Evolutionary conservation across 371 early-diverging fungal genomes (phyloP), one percentile per base, ranked within the genome.

Genomic region (Mucor velutinosus): DNA sequence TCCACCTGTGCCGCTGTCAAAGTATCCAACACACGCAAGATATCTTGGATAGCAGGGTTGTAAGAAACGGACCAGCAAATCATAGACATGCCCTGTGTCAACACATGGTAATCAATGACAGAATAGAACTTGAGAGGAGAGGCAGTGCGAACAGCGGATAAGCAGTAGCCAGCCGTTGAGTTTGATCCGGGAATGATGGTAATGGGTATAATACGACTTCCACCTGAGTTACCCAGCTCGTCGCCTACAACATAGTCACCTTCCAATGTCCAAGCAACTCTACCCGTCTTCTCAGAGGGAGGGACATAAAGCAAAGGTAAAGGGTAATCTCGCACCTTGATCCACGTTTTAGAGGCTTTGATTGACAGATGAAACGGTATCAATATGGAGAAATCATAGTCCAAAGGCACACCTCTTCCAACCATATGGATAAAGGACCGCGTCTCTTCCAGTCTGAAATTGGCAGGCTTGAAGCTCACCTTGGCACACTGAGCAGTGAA

Each of bases 61-160:
- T 81, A 74, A 0, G 87, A 77, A 4, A 82, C 69, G 12, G 89
- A 86, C 86, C 88, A 88, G 21, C 78, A 69, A 21, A 83, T 47
- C 33, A 67, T 70, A 0, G 78, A 67, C 47, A 62, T 47, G 10
- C 72, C 65, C 2, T 71, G 60, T 0, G 70, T 76, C 6, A 58
- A 17, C 12, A 88, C 71, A 19, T 66, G 58, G 7, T 86, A 85
- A 10, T 64, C 60, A 7, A 85, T 71, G 3, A 69, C 69, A 0
- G 82, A 80, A 66, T 89, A 91, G 35, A 90, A 76, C 61, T 90
- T 90, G 39, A 82, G 70, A 0, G 90, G 89, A 47, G 85, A 85
- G 5, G 86, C 66, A 17, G 79, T 79, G n/a, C 89, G 69, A 4
- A 76, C 74, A 8, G 86, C 77, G 0, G 59, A 64, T 1, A 87